Conservation (phyloP, 2,329 filamentous ascomycete species). For the Lasiodiplodia sp. region DNA sequence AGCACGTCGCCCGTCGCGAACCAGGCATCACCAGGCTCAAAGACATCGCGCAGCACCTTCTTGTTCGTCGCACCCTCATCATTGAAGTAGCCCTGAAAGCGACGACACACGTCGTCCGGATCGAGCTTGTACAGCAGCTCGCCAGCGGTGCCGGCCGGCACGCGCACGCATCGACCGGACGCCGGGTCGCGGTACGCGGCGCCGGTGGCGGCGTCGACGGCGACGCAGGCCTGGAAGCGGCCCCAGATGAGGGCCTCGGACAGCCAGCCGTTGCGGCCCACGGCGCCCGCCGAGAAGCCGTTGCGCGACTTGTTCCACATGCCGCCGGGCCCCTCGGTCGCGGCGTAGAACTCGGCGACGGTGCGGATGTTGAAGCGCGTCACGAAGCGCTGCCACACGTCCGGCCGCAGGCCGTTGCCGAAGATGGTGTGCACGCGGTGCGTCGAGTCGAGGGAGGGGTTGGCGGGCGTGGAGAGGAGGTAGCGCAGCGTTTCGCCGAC, state of each 20-base stretch:
- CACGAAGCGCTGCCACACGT: slow-evolving; percentile 71
- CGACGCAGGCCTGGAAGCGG: not conserved
- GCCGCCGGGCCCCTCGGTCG: slow-evolving; percentile 69
- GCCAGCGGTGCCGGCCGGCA: slow-evolving; percentile 49
- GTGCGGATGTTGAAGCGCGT: slow-evolving; percentile 69
- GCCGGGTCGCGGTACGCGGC: slow-evolving; percentile 64
- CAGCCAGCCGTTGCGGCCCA: slow-evolving; percentile 20
- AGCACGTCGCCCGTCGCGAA: slow-evolving; percentile 59
- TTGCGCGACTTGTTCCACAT: slow-evolving; percentile 26
- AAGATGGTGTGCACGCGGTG: slow-evolving; percentile 68
- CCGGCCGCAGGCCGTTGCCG: slow-evolving; percentile 72
- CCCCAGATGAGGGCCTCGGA: not conserved
- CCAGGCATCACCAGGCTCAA: slow-evolving; percentile 56
- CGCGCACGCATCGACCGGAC: not conserved
- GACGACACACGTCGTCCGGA: slow-evolving; percentile 57
- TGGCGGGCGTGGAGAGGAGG: slow-evolving; percentile 71
- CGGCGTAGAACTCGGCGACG: slow-evolving; percentile 79
- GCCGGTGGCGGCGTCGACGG: slow-evolving; percentile 68
- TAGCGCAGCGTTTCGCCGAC: slow-evolving; percentile 81
- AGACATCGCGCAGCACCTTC: slow-evolving; percentile 56
- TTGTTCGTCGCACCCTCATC: slow-evolving; percentile 71
- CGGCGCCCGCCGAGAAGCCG: slow-evolving; percentile 21
- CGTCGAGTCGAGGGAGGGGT: slow-evolving; percentile 62
- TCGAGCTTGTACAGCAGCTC: slow-evolving; percentile 75
- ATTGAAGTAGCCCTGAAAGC: slow-evolving; percentile 71